Evolutionary conservation across 2,329 filamentous ascomycete genomes (phyloP), one percentile per base, ranked within the genome.

Genomic region (Nannizzia gypsea): DNA sequence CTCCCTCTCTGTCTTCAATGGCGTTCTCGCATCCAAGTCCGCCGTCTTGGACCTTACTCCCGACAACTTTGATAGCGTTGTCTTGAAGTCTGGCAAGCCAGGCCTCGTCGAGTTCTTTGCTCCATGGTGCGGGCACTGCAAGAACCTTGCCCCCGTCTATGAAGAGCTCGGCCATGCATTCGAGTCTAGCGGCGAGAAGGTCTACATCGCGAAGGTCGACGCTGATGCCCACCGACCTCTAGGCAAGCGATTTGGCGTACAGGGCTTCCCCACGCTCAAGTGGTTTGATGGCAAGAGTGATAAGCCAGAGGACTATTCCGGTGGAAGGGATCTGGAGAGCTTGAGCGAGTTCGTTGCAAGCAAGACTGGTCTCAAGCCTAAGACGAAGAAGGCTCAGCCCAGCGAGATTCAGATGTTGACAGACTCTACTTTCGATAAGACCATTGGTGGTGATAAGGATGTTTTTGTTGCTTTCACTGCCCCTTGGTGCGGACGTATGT

Each of bases 121-220:
- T 36, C 91, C 92, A 24, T 99, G 93, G 93, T 99, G 93, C 71
- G 95, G 93, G 34, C 93, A 99, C 81, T 99, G 93, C 89, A 97
- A 97, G 83, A 95, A 79, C 70, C 87, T 99, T 36, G 93, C 93
- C 15, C 95, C 93, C 56, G 80, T 95, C 62, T 99, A 95, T 76
- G 93, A 99, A 74, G 89, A 99, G 72, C 84, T 99, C 48, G 93
- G 84, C 54, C 74, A 80, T 56, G 78, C 80, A 46, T 95, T 91
- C 74, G 84, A 87, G 65, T 84, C 82, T 69, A 84, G 85, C 65
- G 77, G 90, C 78, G 80, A 85, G 72, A 85, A 86, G 70, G 83
- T 99, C 59, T 85, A 86, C 71, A 90, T 99, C 70, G 93, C 88
- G 67, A 99, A 97, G 78, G 91, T 99, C 66, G 91, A 99, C 71